Evolutionary conservation across 2,329 filamentous ascomycete species (phyloP), one percentile per base, ranked within the genome.

Genomic region (Penicillium verrucosum): DNA sequence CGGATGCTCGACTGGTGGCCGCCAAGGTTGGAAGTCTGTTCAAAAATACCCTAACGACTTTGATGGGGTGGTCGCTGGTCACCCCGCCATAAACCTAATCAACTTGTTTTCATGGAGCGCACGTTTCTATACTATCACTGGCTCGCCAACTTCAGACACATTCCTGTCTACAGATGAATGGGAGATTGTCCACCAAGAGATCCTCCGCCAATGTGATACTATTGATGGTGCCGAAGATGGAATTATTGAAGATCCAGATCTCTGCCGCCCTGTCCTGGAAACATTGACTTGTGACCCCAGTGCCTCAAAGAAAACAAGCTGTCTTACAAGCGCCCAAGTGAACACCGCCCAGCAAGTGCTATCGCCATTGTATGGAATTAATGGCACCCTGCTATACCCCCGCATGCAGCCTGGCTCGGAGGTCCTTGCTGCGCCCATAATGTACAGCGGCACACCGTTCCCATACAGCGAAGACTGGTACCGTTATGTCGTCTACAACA

Each of bases 1-100:
- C 9, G 78, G 77, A 23, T 81, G 79, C 65, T 80, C 77, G 1
- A 75, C 75, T n/a, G 79, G 78, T 56, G 78, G 78, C 21, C 71
- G 75, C n/a, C 77, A 81, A 61, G 79, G 78, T 36, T 68, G 79
- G 53, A 78, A 78, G 58, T 75, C 75, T 2, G 71, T 75, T 4
- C 74, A 80, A 55, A 68, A 73, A 44, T 81, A 73, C 58, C 78
- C 78, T 1, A 65, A 75, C 14, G 78, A 80, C 59, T 81, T 80
- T 50, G 78, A 81, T 54, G 78, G 78, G 37, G 76, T 81, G 49
- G 73, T 80, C 25, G 72, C 75, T 6, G 78, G 75, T 18, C 72
- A 78, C 43, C 77, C 71, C 21, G 77, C 76, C 21, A 64, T 77
- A 47, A 74, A 77, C 61, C 77, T 77, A 58, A 71, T 78, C 60